A percentile compares a stretch with the other conserved stretches of the same genome.
These are phyloP conservation scores for Hortaea sp. DNA, from an alignment of 2,329 filamentous ascomycete species.

Conservation along the genomic window DNA sequence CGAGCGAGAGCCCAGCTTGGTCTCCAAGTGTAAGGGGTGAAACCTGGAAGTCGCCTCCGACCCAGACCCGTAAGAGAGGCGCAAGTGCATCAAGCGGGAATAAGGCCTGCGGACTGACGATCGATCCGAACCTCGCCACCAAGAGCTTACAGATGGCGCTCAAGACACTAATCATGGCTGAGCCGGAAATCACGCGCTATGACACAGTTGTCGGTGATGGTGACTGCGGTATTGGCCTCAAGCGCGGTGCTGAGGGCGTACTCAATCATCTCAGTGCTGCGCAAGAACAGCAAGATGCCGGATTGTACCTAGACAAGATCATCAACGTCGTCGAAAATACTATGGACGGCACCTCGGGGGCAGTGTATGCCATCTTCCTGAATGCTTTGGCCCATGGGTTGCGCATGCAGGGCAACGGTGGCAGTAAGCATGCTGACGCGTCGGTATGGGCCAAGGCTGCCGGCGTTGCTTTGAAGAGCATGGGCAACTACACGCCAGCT, in stretches of 20 bases:
- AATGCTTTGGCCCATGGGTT: constrained; percentile 70
- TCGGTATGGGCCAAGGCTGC: constrained; percentile 58
- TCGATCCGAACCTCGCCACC: constrained; percentile 43
- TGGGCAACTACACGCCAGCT: constrained; percentile 81
- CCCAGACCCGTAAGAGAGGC: constrained; percentile 28
- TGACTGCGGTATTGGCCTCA: constrained; percentile 78
- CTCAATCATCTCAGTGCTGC: constrained; percentile 36
- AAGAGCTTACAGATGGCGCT: constrained; percentile 47
- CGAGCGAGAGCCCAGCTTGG: constrained; percentile 59
- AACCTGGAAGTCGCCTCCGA: constrained; percentile 44
- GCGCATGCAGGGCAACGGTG: constrained; percentile 39
- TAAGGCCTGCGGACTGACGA: constrained; percentile 43
- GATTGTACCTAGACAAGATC: constrained; percentile 50
- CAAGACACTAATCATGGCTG: constrained; percentile 52
- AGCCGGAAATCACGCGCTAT: constrained; percentile 56
- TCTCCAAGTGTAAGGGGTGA: constrained; percentile 46
- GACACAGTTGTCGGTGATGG: constrained; percentile 82
- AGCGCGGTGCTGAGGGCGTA: constrained; percentile 67
- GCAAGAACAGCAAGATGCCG: constrained; percentile 36
- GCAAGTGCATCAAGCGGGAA: constrained; percentile 33
- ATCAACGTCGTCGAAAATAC: constrained; percentile 55
- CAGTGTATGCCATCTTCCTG: constrained; percentile 78
- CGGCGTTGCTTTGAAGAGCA: constrained; percentile 56
- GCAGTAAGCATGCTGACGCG: constrained; percentile 25
- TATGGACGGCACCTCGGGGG: constrained; percentile 70